Percentiles rank a stretch among this genome's conserved stretches.
Evolutionary conservation across 2,329 filamentous ascomycete species (phyloP).

Genomic region (Cytospora schulzeri): DNA sequence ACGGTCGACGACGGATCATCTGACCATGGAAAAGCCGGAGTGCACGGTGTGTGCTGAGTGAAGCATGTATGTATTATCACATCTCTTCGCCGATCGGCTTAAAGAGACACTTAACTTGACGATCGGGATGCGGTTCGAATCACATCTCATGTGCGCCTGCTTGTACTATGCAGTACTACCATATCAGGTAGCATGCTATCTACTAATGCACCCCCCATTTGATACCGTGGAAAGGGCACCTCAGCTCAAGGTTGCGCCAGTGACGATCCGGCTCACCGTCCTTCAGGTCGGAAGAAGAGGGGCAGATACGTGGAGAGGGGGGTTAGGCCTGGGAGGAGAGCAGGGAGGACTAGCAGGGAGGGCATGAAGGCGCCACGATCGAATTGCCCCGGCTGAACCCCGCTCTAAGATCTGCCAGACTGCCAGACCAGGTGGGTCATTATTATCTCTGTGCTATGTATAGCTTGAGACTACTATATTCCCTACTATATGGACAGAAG

Average conservation of each 20-base stretch:
- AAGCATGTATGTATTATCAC: not conserved
- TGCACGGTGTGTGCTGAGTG: not conserved
- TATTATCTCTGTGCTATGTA: not conserved
- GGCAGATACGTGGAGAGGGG: not conserved
- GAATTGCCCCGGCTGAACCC: conserved; percentile 1
- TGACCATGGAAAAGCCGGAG: not conserved
- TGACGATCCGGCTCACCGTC: not conserved
- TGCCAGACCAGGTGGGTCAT: not conserved
- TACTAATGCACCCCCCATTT: conserved; percentile 4
- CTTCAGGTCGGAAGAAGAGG: not conserved
- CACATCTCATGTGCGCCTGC: not conserved
- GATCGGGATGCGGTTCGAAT: not conserved
- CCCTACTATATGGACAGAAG: too few species aligned
- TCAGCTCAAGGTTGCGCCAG: conserved; percentile 15
- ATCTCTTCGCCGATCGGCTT: not conserved
- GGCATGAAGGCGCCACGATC: conserved; percentile 3
- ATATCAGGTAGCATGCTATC: not conserved
- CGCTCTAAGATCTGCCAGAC: conserved; percentile 12
- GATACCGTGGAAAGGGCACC: conserved; percentile 13
- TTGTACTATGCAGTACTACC: not conserved
- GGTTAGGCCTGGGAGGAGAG: not conserved
- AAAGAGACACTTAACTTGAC: not conserved
- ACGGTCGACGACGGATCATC: not conserved
- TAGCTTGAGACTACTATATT: not conserved
- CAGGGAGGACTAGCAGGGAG: not conserved